Evolutionary conservation across 2,329 filamentous ascomycete species (phyloP).

Genomic region (Byssoonygena ceratinophila): DNA sequence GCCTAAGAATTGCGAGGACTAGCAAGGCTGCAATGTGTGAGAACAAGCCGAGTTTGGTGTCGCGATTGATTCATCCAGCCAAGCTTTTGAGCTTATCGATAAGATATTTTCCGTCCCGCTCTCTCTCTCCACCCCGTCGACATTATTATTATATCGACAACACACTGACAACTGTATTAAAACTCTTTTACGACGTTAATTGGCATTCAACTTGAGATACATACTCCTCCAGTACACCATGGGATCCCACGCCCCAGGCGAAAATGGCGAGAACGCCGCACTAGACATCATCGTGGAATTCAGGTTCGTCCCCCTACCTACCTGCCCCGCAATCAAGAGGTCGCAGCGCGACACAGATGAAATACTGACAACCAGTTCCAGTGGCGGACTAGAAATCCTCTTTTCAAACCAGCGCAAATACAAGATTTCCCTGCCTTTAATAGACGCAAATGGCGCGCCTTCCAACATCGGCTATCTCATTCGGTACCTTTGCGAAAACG

Average conservation of each 20-base stretch:
- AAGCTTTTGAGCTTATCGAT: constrained; percentile 13
- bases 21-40: not conserved
- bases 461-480: constrained; percentile 68
- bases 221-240: not conserved
- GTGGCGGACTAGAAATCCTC: constrained; percentile 87
- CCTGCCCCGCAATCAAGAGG: constrained; percentile 12
- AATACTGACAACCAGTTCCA: constrained; percentile 27
- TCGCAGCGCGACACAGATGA: not conserved
- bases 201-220: not conserved
- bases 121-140: not conserved
- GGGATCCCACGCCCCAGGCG: constrained; percentile 1
- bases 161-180: not conserved
- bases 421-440: constrained; percentile 55
- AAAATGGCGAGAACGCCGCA: not conserved
- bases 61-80: not conserved
- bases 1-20: not conserved
- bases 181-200: too few relatives aligned
- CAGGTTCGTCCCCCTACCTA: constrained; percentile 40
- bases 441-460: constrained; percentile 48
- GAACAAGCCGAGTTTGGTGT: not conserved
- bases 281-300: constrained; percentile 63
- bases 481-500: constrained; percentile 62
- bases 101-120: constrained; percentile 7
- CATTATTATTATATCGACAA: not conserved
- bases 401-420: constrained; percentile 75